Evolutionary conservation across 2,329 filamentous ascomycete species (phyloP).

Genomic region (Beauveria sp.): DNA sequence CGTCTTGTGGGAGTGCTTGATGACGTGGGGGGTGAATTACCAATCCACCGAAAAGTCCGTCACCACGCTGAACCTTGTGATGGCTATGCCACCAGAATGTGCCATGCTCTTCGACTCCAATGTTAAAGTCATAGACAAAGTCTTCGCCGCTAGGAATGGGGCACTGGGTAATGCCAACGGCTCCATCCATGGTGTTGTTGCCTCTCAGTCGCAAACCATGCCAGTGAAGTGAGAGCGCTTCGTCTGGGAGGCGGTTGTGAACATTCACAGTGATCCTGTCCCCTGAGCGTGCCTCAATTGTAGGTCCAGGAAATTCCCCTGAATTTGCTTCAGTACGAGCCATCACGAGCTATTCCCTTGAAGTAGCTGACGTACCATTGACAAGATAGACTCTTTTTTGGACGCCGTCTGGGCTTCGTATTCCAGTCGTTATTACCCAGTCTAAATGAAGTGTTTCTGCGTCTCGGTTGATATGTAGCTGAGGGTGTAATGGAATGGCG

Average conservation of each 20-base stretch:
- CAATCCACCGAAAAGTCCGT: slow-evolving; percentile 52
- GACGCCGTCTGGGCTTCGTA: slow-evolving; percentile 9
- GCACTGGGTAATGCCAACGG: slow-evolving; percentile 34
- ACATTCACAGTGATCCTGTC: slow-evolving; percentile 51
- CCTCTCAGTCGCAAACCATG: slow-evolving; percentile 38
- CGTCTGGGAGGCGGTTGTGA: slow-evolving; percentile 51
- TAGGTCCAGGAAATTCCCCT: slow-evolving; percentile 28
- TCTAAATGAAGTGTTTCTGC: slow-evolving; percentile 3
- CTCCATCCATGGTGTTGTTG: slow-evolving; percentile 39
- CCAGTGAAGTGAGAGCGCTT: slow-evolving; percentile 41
- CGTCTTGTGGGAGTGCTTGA: background rate
- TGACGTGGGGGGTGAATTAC: slow-evolving; percentile 44
- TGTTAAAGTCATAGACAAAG: slow-evolving; percentile 39
- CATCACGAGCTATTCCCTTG: too few species aligned
- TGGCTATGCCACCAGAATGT: slow-evolving; percentile 55
- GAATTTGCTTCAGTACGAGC: background rate
- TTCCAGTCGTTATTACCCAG: slow-evolving; percentile 7
- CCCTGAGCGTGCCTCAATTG: slow-evolving; percentile 45
- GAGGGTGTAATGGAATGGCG: slow-evolving; percentile 5
- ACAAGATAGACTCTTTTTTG: slow-evolving; percentile 12
- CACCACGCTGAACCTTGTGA: slow-evolving; percentile 37
- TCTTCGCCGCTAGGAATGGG: slow-evolving; percentile 28
- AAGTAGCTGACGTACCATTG: slow-evolving; percentile 3
- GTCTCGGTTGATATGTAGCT: background rate
- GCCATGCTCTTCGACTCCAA: slow-evolving; percentile 47